These are phyloP conservation scores for Pseudophaeomoniella oleicola DNA, from an alignment of 2,329 filamentous ascomycete species.

Conservation along the genomic window DNA sequence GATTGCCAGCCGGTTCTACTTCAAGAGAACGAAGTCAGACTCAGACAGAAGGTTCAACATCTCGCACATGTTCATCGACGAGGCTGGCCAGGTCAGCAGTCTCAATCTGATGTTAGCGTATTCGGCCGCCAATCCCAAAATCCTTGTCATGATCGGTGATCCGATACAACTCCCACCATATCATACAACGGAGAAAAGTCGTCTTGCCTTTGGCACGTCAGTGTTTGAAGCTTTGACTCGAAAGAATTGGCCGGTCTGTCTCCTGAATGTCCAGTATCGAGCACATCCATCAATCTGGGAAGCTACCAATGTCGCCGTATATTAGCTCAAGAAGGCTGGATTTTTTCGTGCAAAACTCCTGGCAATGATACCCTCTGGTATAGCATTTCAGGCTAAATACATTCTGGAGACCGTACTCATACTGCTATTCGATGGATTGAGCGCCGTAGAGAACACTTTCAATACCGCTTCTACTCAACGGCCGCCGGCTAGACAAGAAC, in stretches of 20 bases:
- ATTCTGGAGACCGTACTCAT: too few relatives aligned
- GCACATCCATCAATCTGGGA: not conserved
- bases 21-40: not conserved
- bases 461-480: too few relatives aligned
- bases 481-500: too few relatives aligned
- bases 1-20: not conserved
- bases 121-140: not conserved
- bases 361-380: too few relatives aligned
- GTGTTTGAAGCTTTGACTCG: not conserved
- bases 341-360: too few relatives aligned
- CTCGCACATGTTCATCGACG: not conserved
- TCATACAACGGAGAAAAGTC: not conserved
- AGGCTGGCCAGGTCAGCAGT: not conserved
- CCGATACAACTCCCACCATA: not conserved
- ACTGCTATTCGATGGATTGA: too few relatives aligned
- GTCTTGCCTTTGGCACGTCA: not conserved
- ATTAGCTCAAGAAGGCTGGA: too few relatives aligned
- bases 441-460: too few relatives aligned
- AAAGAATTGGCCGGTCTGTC: not conserved
- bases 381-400: too few relatives aligned
- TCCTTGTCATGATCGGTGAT: not conserved
- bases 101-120: not conserved
- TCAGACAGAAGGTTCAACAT: not conserved
- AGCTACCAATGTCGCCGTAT: not conserved
- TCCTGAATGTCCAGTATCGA: not conserved